Evolutionary conservation across 768 basidiomycete genomes (phyloP), one percentile per base, ranked within the genome.

Genomic region (Sporobolomyces phaffii): DNA sequence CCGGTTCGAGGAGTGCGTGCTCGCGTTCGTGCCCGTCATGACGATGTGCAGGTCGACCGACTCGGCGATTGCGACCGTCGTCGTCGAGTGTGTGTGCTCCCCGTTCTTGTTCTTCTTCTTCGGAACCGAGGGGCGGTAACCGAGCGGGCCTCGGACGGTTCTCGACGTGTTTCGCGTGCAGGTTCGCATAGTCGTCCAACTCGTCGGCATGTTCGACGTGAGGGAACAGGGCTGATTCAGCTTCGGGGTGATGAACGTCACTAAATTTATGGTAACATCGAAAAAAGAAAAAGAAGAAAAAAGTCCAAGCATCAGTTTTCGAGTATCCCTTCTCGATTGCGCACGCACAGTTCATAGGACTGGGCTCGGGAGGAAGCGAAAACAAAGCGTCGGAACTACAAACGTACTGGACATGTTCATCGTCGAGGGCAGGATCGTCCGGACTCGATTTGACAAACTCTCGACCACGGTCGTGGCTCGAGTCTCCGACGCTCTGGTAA

Each of bases 181-280:
- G 26, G 8, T 22, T 29, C 5, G 20, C 13, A 15, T 18, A 4
- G 1, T 62, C 44, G 43, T 45, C 43, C 43, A 53, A 22, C 4
- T 51, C 22, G 22, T 8, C 36, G 5, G 34, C 24, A 40, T 22
- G 2, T 11, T 38, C 34, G 26, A 20, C 50, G 38, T 41, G 40
- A 29, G 51, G 62, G 62, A 62, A 62, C 20, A 62, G 34, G 20
- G 60, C 60, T 4, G 60, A 51, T 41, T 62, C 62, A 3, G 29
- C 34, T 40, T 28, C 26, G 36, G 52, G 4, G 43, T 40, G 47
- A 45, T 57, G 22, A 1, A 34, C 40, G 8, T 18, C 40, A 31
- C 47, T 62, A 33, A n/a, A n/a, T n/a, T n/a, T n/a, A n/a, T n/a
- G n/a, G n/a, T n/a, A n/a, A n/a, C n/a, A n/a, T n/a, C n/a, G n/a